Evolutionary conservation across 371 early-diverging fungal species (phyloP).

Genomic region (Basidiobolus heterosporus): DNA sequence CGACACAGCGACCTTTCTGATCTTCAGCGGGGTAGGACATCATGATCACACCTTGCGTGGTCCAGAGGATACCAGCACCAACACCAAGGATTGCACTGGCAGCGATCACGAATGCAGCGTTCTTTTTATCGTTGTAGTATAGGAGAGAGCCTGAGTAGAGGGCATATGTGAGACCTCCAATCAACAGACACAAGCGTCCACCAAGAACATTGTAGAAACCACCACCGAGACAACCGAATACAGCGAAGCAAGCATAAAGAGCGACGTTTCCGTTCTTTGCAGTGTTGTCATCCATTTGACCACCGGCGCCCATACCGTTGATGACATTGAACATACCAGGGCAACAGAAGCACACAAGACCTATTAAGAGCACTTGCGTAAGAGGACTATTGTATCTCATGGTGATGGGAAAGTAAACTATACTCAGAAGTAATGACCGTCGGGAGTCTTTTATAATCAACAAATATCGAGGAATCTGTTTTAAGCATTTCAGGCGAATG

Average conservation of each 20-base stretch:
- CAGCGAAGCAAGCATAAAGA: conserved; percentile 44
- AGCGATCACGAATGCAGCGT: conserved; percentile 27
- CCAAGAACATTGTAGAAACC: conserved; percentile 38
- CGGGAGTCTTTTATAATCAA: too few relatives aligned
- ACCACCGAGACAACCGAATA: conserved; percentile 48
- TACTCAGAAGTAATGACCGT: too few relatives aligned
- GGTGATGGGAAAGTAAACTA: too few relatives aligned
- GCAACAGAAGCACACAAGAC: too few relatives aligned
- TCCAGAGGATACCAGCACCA: conserved; percentile 45
- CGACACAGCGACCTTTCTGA: conserved; percentile 9
- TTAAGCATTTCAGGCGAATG: too few relatives aligned
- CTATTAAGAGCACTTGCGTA: too few relatives aligned
- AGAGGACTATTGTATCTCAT: too few relatives aligned
- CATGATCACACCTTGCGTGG: conserved; percentile 69
- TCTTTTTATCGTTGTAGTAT: conserved; percentile 24
- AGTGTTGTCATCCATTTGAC: conserved; percentile 42
- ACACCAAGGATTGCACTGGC: conserved; percentile 46
- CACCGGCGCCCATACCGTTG: conserved; percentile 47
- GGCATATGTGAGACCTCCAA: conserved; percentile 33
- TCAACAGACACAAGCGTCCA: conserved; percentile 24
- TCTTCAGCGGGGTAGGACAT: conserved; percentile 61
- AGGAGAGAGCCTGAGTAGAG: conserved; percentile 35
- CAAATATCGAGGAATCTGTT: too few relatives aligned
- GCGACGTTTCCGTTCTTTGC: conserved; percentile 50
- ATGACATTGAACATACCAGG: conserved; percentile 75